Conservation (phyloP, 345 rosid genomes). For the Murraya koenigii region DNA sequence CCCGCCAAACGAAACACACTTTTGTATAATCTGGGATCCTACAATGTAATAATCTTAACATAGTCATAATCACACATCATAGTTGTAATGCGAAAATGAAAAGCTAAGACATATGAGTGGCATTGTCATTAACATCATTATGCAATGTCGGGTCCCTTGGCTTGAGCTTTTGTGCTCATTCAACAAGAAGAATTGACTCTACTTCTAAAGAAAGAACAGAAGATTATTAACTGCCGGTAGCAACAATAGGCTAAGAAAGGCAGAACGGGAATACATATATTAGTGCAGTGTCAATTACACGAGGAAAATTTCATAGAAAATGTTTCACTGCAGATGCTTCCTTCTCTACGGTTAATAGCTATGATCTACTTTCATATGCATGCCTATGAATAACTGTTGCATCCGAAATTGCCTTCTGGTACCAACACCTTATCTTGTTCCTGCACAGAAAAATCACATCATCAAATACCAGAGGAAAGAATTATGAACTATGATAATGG, state of each 20-base stretch:
- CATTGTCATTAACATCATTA: neutral
- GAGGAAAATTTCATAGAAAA: neutral
- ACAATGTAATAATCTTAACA: neutral
- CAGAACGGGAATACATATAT: neutral
- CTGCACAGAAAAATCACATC: conserved; percentile 30
- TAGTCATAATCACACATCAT: conserved; percentile 3
- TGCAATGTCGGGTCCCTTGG: neutral
- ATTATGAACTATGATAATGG: neutral
- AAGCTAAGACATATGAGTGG: neutral
- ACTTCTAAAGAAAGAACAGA: neutral
- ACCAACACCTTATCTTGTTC: conserved; percentile 41
- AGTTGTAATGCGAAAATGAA: neutral
- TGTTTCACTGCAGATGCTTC: neutral
- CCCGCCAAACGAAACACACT: neutral
- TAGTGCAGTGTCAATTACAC: conserved; percentile 1
- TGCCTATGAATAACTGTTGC: conserved; percentile 41
- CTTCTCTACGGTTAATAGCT: conserved; percentile 9
- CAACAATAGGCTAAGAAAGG: neutral
- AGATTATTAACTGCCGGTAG: conserved; percentile 7
- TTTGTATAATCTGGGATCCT: neutral
- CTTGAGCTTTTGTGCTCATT: conserved; percentile 6
- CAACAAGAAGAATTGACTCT: conserved; percentile 2
- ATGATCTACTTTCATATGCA: conserved; percentile 34
- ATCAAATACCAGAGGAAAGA: neutral
- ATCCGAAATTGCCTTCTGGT: conserved; percentile 45